phyloP scores from a whole-genome alignment of 176 grass and related monocot genomes.

The Carex myosuroides region DNA sequence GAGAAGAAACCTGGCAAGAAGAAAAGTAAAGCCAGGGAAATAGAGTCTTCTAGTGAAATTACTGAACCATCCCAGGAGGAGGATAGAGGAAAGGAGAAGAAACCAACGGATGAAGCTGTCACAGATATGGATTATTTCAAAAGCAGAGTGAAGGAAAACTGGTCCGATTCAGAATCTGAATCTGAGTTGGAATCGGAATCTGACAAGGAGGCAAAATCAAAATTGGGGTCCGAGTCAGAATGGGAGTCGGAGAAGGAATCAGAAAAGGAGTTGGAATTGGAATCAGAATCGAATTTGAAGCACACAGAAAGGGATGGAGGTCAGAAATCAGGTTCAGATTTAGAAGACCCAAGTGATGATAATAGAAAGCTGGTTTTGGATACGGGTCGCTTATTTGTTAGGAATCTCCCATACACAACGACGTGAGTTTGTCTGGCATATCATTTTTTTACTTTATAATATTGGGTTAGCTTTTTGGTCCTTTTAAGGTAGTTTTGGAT shows the following conservation, averaged over 20 bases:
- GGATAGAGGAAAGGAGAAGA: slow-evolving; percentile 24
- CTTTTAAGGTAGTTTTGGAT: neutral
- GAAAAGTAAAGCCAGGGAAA: slow-evolving; percentile 3
- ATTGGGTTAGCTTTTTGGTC: neutral
- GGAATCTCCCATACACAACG: slow-evolving; percentile 89
- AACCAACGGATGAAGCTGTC: slow-evolving; percentile 30
- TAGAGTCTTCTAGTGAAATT: slow-evolving; percentile 20
- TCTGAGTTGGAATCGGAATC: slow-evolving; percentile 42
- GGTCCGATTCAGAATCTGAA: slow-evolving; percentile 87
- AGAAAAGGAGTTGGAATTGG: slow-evolving; percentile 25
- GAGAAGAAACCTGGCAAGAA: slow-evolving; percentile 4
- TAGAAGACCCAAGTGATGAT: slow-evolving; percentile 45
- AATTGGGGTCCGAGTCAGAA: slow-evolving; percentile 28
- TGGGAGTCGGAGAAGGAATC: slow-evolving; percentile 11
- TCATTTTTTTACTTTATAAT: slow-evolving; percentile 5
- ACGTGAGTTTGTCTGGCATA: slow-evolving; percentile 38
- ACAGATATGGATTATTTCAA: slow-evolving; percentile 82
- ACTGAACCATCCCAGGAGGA: neutral
- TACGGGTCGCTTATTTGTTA: slow-evolving; percentile 74
- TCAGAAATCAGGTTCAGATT: slow-evolving; percentile 33
- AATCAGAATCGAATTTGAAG: slow-evolving; percentile 18
- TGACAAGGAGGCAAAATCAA: slow-evolving; percentile 24
- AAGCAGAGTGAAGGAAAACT: slow-evolving; percentile 86
- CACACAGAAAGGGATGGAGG: slow-evolving; percentile 25
- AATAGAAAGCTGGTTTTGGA: slow-evolving; percentile 66